Evolutionary conservation across 1,284 basidiomycete species (phyloP).

Genomic region (Paramarasmius palmivorus): DNA sequence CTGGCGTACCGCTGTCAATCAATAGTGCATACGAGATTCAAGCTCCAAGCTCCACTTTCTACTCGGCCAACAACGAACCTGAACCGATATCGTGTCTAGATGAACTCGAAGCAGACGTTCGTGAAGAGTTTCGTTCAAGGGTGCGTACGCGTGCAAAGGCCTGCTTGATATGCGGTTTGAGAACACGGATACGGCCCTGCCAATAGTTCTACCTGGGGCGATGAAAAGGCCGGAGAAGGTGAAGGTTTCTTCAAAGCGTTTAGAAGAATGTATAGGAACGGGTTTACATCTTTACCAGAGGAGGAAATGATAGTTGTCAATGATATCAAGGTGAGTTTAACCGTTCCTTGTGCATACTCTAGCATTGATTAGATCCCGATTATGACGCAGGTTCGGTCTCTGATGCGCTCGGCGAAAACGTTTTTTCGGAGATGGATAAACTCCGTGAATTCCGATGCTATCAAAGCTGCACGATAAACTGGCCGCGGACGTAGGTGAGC

Average conservation of each 20-base stretch:
- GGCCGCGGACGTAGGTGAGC: constrained; percentile 68
- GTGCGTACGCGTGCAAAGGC: constrained; percentile 72
- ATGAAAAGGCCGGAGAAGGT: constrained; percentile 46
- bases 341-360: neutral
- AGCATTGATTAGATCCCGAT: neutral
- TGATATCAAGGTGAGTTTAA: constrained; percentile 76
- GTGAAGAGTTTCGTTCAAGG: constrained; percentile 71
- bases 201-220: constrained; percentile 74
- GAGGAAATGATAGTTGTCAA: constrained; percentile 83
- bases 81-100: constrained; percentile 67
- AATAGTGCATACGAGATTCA: constrained; percentile 80
- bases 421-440: constrained; percentile 69
- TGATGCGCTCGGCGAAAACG: constrained; percentile 77
- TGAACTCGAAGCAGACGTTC: constrained; percentile 62
- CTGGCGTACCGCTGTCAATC: neutral
- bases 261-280: constrained; percentile 72
- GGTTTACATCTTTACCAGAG: constrained; percentile 92
- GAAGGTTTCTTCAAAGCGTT: constrained; percentile 85
- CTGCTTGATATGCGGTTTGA: constrained; percentile 93
- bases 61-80: constrained; percentile 53
- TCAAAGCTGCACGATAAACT: constrained; percentile 60
- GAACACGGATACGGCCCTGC: constrained; percentile 89
- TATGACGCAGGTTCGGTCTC: constrained; percentile 89
- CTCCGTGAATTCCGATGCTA: constrained; percentile 33
- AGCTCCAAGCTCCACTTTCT: constrained; percentile 82